A percentile compares a stretch with the other conserved stretches of the same genome.
These are phyloP conservation scores for Penicillium frequentans DNA, from an alignment of 2,329 filamentous ascomycete genomes.

Conservation along the genomic window DNA sequence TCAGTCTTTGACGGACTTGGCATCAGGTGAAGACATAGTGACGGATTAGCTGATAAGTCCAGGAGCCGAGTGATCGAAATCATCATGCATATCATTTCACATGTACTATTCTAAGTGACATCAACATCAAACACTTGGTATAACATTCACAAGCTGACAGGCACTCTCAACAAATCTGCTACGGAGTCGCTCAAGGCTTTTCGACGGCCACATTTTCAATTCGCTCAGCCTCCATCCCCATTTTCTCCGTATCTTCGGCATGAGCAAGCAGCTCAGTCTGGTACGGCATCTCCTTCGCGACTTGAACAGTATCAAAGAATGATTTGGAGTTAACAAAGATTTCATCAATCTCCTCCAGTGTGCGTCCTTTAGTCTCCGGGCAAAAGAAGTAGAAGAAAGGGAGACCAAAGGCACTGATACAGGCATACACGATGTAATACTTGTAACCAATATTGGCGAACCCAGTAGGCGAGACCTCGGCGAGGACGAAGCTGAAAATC, in stretches of 20 bases:
- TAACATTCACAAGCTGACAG: neutral
- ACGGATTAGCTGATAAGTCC: neutral
- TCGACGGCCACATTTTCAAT: neutral
- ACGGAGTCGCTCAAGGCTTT: neutral
- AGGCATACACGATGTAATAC: slow-evolving; percentile 47
- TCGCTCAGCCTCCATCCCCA: neutral
- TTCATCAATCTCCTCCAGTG: slow-evolving; percentile 40
- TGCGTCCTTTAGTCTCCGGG: slow-evolving; percentile 39
- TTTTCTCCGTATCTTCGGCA: slow-evolving; percentile 1
- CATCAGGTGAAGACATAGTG: neutral
- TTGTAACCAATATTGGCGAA: slow-evolving; percentile 49
- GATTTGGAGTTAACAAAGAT: slow-evolving; percentile 34
- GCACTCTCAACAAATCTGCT: neutral
- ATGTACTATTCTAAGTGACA: neutral
- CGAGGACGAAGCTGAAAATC: slow-evolving; percentile 40
- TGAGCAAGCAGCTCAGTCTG: slow-evolving; percentile 12
- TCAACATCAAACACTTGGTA: neutral
- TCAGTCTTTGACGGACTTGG: neutral
- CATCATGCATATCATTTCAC: neutral
- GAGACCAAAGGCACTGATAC: slow-evolving; percentile 36
- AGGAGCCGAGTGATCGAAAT: neutral
- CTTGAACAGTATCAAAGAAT: slow-evolving; percentile 25
- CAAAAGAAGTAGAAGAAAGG: slow-evolving; percentile 36
- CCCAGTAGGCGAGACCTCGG: slow-evolving; percentile 37
- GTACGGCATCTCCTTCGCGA: slow-evolving; percentile 20